phyloP scores from a whole-genome alignment of 306 rosid species.

The Hippophae tibetana region DNA sequence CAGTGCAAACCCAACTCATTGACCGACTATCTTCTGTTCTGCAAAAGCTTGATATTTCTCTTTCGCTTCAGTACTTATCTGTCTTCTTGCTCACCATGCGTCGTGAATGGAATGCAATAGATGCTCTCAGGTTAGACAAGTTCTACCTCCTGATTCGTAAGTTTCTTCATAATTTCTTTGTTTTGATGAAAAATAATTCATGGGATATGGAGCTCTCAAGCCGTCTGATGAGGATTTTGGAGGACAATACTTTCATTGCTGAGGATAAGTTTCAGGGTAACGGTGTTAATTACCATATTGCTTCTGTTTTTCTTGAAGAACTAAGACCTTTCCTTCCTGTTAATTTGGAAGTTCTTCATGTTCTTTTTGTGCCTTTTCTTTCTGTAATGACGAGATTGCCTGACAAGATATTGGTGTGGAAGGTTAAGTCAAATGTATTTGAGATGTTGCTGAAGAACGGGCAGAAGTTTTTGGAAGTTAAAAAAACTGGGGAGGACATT shows the following conservation, averaged over 20 bases:
- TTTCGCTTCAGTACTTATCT: conserved; percentile 56
- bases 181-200: conserved; percentile 36
- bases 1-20: conserved; percentile 52
- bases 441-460: conserved; percentile 47
- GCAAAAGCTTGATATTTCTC: conserved; percentile 25
- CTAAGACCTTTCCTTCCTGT: conserved; percentile 62
- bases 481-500: conserved; percentile 45
- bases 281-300: conserved; percentile 85
- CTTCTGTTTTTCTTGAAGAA: conserved; percentile 69
- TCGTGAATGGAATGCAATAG: conserved; percentile 89
- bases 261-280: conserved; percentile 53
- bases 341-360: conserved; percentile 28
- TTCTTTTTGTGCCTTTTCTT: conserved; percentile 45
- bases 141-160: conserved; percentile 75
- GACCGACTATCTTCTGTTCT: conserved; percentile 54
- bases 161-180: conserved; percentile 41
- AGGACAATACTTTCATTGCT: conserved; percentile 36
- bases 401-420: conserved; percentile 64
- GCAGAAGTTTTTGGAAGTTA: conserved; percentile 46
- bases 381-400: conserved; percentile 32
- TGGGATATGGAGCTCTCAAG: conserved; percentile 61
- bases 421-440: conserved; percentile 57
- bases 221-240: conserved; percentile 29
- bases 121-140: conserved; percentile 73
- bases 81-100: conserved; percentile 76